A percentile compares a stretch with the other conserved stretches of the same genome.
Evolutionary conservation across 2,329 filamentous ascomycete genomes (phyloP).

Genomic region (Apiospora malaysiana): DNA sequence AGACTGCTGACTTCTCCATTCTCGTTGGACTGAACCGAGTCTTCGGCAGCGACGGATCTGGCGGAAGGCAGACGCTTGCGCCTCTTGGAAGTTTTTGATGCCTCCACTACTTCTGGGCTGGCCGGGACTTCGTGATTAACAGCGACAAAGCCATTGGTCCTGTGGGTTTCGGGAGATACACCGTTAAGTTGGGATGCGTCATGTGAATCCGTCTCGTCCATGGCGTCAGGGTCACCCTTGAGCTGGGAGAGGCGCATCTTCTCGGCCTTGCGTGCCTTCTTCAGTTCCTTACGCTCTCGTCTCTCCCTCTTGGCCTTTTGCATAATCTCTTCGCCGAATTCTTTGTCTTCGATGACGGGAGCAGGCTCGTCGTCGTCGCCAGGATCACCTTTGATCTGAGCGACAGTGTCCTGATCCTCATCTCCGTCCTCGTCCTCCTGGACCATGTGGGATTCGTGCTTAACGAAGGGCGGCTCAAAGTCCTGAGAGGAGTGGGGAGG

Average conservation of each 20-base stretch:
- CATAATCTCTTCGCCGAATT: background rate
- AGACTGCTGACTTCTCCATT: background rate
- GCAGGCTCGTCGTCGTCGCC: background rate
- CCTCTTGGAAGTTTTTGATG: conserved; percentile 27
- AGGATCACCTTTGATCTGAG: background rate
- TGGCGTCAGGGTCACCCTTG: background rate
- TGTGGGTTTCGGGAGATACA: background rate
- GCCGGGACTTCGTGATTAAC: conserved; percentile 25
- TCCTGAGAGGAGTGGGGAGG: background rate
- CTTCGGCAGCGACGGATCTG: conserved; percentile 4
- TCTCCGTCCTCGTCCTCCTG: background rate
- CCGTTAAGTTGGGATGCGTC: background rate
- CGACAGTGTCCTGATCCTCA: background rate
- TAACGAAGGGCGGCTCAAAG: conserved; percentile 8
- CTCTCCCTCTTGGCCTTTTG: conserved; percentile 22
- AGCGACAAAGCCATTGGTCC: conserved; percentile 4
- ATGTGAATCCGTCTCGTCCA: background rate
- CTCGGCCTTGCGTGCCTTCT: conserved; percentile 51
- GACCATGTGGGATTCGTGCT: background rate
- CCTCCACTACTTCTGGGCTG: background rate
- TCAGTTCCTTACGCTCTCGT: conserved; percentile 41
- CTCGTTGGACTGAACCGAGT: background rate
- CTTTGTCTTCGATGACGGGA: background rate
- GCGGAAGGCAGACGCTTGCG: conserved; percentile 26
- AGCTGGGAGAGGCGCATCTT: conserved; percentile 5